Evolutionary conservation across 768 basidiomycete genomes (phyloP), one percentile per base, ranked within the genome.

Genomic region (Lactifluus echinatus): DNA sequence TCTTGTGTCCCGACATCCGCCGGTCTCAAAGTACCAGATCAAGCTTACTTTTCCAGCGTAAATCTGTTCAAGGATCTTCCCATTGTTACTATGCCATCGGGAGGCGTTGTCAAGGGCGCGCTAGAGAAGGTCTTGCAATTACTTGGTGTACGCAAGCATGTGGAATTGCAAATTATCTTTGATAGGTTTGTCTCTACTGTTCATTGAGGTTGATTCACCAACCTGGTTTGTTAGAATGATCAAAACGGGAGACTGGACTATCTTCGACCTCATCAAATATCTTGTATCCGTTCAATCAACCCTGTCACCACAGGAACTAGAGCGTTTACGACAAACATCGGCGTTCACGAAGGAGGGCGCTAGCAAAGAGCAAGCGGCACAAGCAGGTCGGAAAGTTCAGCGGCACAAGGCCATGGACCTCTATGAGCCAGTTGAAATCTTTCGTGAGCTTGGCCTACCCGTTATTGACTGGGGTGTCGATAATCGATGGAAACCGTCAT

Each of bases 161-260:
- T 97, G 7, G 89, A 97, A 58, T 75, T 97, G 2, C 93, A 97
- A 68, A 74, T 96, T 2, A 79, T 99, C n/a, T 99, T 99, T 67
- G 81, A 87, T 53, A 78, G 93, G 85, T 89, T 52, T 48, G 75
- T 8, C 40, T 15, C 43, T 12, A 11, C 31, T 23, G 43, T 17
- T 34, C 21, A 34, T 23, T 23, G 2, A 15, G 31, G 39, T 59
- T 17, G 3, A 31, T 17, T 19, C 11, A 2, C 36, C 21, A 31
- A 21, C 31, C 33, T 5, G 17, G n/a, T 26, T 45, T 26, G 49
- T 4, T 59, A 91, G 89, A 68, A 89, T 91, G 87, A 81, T 91
- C 62, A 88, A 86, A 68, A 89, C 88, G 45, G 91, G 92, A 28
- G 85, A 89, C 62, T 94, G 93, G 93, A 88, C 85, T 1, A 83